Percentiles rank a stretch among this genome's conserved stretches.
Conservation (phyloP, 108 stramenopile species). For the Skeletonema potamos region DNA sequence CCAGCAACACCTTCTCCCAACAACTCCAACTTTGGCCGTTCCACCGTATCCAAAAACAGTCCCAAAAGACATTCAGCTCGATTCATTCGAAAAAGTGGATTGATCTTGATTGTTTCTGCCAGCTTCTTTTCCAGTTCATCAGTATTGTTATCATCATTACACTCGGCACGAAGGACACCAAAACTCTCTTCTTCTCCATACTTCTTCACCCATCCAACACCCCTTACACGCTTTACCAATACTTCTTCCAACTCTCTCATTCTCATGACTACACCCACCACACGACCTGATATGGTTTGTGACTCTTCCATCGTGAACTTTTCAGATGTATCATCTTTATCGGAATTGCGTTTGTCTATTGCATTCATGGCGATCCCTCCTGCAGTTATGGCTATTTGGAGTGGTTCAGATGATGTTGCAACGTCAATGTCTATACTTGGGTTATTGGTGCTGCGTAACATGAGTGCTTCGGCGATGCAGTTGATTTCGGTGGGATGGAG, state of each 20-base stretch:
- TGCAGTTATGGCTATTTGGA: conserved; percentile 67
- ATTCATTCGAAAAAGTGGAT: conserved; percentile 77
- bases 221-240: conserved; percentile 31
- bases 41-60: conserved; percentile 67
- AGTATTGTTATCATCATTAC: conserved; percentile 1
- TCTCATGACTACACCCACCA: conserved; percentile 82
- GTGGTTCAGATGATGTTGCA: conserved; percentile 27
- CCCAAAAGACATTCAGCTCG: conserved; percentile 85
- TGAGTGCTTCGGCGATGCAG: conserved; percentile 72
- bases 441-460: conserved; percentile 34
- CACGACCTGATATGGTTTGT: conserved; percentile 74
- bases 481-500: conserved; percentile 87
- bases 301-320: conserved; percentile 52
- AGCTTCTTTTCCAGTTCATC: conserved; percentile 30
- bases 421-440: conserved; percentile 25
- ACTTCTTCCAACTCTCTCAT: conserved; percentile 61
- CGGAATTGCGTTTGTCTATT: conserved; percentile 55
- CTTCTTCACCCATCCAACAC: conserved; percentile 53
- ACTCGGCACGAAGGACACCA: conserved; percentile 59
- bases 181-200: conserved; percentile 71
- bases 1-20: conserved; percentile 54
- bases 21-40: conserved; percentile 61
- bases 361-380: conserved; percentile 61
- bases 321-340: conserved; percentile 50
- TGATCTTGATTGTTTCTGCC: conserved; percentile 40